Evolutionary conservation across 495 filamentous ascomycete species (phyloP), one percentile per base, ranked within the genome.

Genomic region (Penicillium turbatum): DNA sequence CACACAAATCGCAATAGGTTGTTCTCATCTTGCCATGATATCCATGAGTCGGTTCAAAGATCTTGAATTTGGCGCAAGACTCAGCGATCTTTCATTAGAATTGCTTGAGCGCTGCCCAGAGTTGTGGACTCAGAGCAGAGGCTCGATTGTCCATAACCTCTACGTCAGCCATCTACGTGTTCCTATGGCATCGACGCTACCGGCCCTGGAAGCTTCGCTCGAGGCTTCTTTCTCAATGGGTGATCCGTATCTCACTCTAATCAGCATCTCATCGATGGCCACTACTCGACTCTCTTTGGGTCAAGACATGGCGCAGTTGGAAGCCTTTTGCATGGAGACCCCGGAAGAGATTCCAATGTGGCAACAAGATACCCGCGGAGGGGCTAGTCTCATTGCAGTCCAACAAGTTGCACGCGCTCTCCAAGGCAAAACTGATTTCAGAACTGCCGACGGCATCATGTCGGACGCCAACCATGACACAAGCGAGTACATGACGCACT

Each of bases 301-400:
- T 27, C 85, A 92, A 57, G 86, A 95, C 51, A 78, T 89, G 61
- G 72, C 76, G 12, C 88, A 93, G 24, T 62, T 93, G 1, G 90
- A 96, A 63, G 70, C 78, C 0, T 90, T 86, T 63, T 86, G 87
- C 62, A 75, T 81, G 24, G 86, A 86, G 53, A 80, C 82, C 16
- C 84, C 86, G 6, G 86, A 91, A 52, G 91, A 95, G 48, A 80
- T 91, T 43, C 82, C 80, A 1, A 79, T 81, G 35, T 95, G 88
- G 89, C 64, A 78, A 27, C 72, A 79, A 39, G 89, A 95, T 66
- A 82, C 86, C n/a, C 81, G 89, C 26, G 91, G 90, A 13, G 90
- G 91, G 10, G 82, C 82, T 6, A 76, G 88, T 56, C 75, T 95
- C 10, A 79, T 89, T 51, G 77, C 82, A 17, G 77, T 88, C 12